Percentiles rank a stretch among this genome's conserved stretches.
Evolutionary conservation across 495 filamentous ascomycete genomes (phyloP).

Genomic region (Clavariopsis aquatica): DNA sequence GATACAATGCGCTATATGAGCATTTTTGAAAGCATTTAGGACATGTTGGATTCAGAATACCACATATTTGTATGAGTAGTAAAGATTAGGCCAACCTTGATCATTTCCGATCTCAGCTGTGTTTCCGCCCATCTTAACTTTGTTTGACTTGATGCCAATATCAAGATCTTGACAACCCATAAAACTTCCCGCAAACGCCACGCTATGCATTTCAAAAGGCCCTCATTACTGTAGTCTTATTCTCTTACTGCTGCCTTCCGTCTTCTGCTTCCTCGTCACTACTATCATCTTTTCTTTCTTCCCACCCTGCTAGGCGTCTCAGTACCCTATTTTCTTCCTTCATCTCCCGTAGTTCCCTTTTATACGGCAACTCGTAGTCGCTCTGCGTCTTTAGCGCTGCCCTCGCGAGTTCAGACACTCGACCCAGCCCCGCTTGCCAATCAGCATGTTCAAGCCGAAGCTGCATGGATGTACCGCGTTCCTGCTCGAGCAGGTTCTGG

Average conservation of each 20-base stretch:
- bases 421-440: slow-evolving; percentile 57
- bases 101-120: too few relatives aligned
- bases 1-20: too few relatives aligned
- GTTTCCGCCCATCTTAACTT: too few relatives aligned
- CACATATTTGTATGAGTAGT: too few relatives aligned
- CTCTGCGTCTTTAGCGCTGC: slow-evolving; percentile 35
- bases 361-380: slow-evolving; percentile 34
- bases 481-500: slow-evolving; percentile 58
- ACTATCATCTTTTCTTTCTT: slow-evolving; percentile 28
- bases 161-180: not conserved
- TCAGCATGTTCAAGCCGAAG: slow-evolving; percentile 64
- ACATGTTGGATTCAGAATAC: too few relatives aligned
- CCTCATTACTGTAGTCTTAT: not conserved
- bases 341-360: slow-evolving; percentile 35
- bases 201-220: slow-evolving; percentile 18
- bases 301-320: slow-evolving; percentile 43
- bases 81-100: too few relatives aligned
- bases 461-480: slow-evolving; percentile 58
- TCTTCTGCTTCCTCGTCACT: slow-evolving; percentile 39
- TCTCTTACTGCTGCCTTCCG: not conserved
- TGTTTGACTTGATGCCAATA: too few relatives aligned
- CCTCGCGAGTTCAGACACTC: slow-evolving; percentile 38
- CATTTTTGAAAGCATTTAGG: too few relatives aligned
- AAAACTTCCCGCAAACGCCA: not conserved
- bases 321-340: slow-evolving; percentile 46